Evolutionary conservation across 1,284 basidiomycete species (phyloP).

Genomic region (Phellopilus nigrolimitatus): DNA sequence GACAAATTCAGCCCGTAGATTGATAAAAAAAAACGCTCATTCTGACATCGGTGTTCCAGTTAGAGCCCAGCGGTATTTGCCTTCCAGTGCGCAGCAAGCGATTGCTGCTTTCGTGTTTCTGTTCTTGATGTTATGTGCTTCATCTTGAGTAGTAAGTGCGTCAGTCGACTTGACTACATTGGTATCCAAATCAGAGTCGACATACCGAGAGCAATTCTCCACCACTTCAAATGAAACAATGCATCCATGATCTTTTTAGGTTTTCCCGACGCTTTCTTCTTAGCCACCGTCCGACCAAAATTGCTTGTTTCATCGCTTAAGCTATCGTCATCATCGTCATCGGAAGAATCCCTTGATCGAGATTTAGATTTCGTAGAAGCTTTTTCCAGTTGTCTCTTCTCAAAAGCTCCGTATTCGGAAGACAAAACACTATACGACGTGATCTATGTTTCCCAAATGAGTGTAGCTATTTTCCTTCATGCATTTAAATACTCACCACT

Average conservation of each 20-base stretch:
- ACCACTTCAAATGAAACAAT: constrained; percentile 80
- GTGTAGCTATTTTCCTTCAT: neutral
- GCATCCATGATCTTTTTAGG: constrained; percentile 52
- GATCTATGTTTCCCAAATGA: constrained; percentile 27
- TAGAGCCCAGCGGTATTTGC: constrained; percentile 84
- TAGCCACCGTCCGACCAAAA: constrained; percentile 38
- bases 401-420: constrained; percentile 61
- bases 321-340: constrained; percentile 32
- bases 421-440: constrained; percentile 82
- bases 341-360: constrained; percentile 27
- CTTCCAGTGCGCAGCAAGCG: constrained; percentile 75
- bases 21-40: too few relatives aligned
- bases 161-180: neutral
- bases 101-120: constrained; percentile 76
- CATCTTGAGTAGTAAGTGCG: constrained; percentile 52
- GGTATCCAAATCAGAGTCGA: neutral
- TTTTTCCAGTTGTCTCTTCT: neutral
- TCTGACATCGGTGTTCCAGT: constrained; percentile 88
- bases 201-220: constrained; percentile 78
- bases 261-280: constrained; percentile 32
- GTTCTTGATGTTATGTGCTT: constrained; percentile 98
- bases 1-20: too few relatives aligned
- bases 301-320: constrained; percentile 36
- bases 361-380: constrained; percentile 24
- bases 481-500: constrained; percentile 46